These are phyloP conservation scores for Trichophyton benhamiae DNA, from an alignment of 2,329 filamentous ascomycete species.

Conservation along the genomic window DNA sequence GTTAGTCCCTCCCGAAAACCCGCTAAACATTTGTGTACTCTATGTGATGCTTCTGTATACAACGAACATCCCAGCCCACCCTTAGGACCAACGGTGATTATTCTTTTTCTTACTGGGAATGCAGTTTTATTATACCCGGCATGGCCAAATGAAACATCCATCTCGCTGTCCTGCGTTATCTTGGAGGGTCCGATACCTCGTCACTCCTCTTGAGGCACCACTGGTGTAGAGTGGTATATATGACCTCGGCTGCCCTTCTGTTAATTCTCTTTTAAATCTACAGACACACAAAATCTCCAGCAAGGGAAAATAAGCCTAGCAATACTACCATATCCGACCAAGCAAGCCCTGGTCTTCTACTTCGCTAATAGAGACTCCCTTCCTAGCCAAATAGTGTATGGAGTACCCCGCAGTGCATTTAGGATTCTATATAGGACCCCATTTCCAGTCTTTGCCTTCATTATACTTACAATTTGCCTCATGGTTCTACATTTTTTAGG, in stretches of 20 bases:
- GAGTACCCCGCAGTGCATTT: not conserved
- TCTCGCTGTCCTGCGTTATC: not conserved
- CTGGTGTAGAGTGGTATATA: not conserved
- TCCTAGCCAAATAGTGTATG: not conserved
- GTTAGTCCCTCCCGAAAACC: not conserved
- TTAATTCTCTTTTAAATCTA: not conserved
- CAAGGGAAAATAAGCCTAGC: not conserved
- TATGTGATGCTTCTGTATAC: not conserved
- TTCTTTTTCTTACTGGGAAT: not conserved
- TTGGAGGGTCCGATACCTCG: not conserved
- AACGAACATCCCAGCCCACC: not conserved
- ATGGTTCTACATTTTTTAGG: not conserved
- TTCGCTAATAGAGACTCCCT: not conserved
- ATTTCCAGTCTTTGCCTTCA: not conserved
- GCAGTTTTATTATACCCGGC: constrained; percentile 1
- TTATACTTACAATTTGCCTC: not conserved
- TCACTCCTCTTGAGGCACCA: not conserved
- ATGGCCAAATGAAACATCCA: not conserved
- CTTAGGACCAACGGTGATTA: not conserved
- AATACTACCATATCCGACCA: not conserved
- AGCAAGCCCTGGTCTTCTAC: not conserved
- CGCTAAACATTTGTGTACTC: not conserved
- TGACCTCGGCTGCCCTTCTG: not conserved
- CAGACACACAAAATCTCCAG: not conserved
- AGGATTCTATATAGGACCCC: not conserved